Base-by-base conservation (phyloP, 495 filamentous ascomycete genomes). In the Penicillium bovifimosum region DNA sequence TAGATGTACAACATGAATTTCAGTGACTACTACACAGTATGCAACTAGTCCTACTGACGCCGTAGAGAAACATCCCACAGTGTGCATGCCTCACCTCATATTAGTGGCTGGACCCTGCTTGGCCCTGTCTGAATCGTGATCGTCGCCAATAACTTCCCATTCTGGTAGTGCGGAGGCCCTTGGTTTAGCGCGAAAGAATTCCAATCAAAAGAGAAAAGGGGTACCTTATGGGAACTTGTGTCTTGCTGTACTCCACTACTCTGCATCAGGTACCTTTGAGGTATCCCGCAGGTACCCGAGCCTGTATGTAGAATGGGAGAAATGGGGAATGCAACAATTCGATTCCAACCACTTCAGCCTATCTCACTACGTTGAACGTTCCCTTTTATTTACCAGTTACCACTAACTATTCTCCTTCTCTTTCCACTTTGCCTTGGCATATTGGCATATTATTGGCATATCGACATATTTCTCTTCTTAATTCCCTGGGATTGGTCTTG, bases 31-130 rank as follows among this genome's bases (percentile, higher is more conserved):
- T n/a, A n/a, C 20, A 2, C 20, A 24, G 20, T 24, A 24, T 24
- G 20, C 20, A 24, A 24, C 20, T 24, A 24, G 20, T 24, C 4
- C 20, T 2, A 24, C 20, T 24, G 20, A 24, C 20, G 2, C 20
- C 20, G 20, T 24, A 24, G 20, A 24, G n/a, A 24, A 24, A 24
- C 20, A 24, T 24, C 20, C 20, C 2, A 24, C 2, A 24, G 20
- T 24, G 20, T 24, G 20, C 20, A 24, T 24, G 20, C 20, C 34
- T 9, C 7, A 9, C 20, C 34, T 9, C 7, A 9, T 38, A 3
- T 53, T 18, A 57, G 49, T 61, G 54, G 55, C 27, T 55, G 50
- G 53, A 27, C 50, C 61, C 58, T 63, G 52, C 20, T 41, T 43
- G 44, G 32, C 35, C 52, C 44, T 60, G 55, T 47, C 34, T 24